A percentile compares a stretch with the other conserved stretches of the same genome.
phyloP scores from a whole-genome alignment of 176 grass and related monocot species.

The Phragmites australis region DNA sequence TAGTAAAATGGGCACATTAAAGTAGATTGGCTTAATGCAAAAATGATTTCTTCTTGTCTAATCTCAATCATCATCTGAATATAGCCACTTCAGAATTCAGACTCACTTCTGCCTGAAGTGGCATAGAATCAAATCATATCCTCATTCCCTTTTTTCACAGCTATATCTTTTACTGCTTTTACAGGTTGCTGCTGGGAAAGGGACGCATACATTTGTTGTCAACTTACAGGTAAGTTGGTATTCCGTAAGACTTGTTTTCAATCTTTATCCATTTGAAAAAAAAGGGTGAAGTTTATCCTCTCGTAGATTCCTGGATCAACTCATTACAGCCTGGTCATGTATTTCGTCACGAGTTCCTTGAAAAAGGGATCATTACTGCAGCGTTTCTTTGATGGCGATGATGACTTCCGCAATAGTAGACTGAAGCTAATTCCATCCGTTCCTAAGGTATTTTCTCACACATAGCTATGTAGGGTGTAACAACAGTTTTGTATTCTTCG shows the following conservation, averaged over 20 bases:
- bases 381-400: constrained; percentile 84
- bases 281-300: constrained; percentile 9
- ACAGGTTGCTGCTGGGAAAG: constrained; percentile 92
- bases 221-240: constrained; percentile 73
- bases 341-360: constrained; percentile 62
- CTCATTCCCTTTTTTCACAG: neutral
- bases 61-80: neutral
- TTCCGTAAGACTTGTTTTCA: neutral
- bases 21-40: neutral
- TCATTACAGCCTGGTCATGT: constrained; percentile 94
- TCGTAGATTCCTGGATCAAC: constrained; percentile 85
- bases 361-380: constrained; percentile 79
- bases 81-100: neutral
- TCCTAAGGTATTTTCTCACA: constrained; percentile 57
- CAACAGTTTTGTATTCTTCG: neutral
- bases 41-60: neutral
- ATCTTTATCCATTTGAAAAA: neutral
- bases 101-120: neutral
- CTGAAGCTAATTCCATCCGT: constrained; percentile 91
- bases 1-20: neutral
- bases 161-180: neutral
- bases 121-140: neutral
- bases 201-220: constrained; percentile 67
- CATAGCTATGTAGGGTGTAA: neutral
- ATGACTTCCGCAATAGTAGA: constrained; percentile 94